Evolutionary conservation across 2,329 filamentous ascomycete species (phyloP), one percentile per base, ranked within the genome.

Genomic region (Botryosphaeria dothidea): DNA sequence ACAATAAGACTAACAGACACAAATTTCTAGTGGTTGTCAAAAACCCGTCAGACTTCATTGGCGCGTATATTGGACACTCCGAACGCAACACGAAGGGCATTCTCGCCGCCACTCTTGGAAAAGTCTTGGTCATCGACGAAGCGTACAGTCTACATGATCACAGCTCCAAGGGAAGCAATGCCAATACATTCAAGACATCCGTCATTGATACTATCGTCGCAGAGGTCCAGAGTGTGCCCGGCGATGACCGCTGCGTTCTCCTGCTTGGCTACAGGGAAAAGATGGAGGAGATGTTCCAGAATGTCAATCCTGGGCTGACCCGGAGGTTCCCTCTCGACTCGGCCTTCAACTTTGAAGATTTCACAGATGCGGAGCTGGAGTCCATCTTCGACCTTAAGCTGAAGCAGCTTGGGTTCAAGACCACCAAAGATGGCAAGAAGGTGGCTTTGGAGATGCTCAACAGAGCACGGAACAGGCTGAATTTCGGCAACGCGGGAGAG

Each of bases 81-180:
- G 91, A 94, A 73, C 80, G 83, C 1, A 86, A 88, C 36, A 93
- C 91, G 0, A 93, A 92, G 68, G 88, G 81, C 0, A 92, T 93
- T 6, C 80, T 94, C 0, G 86, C 85, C 0, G 78, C 87, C 0
- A 87, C 89, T 0, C 68, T 84, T 0, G 91, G 92, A 0, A 94
- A 93, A 68, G 90, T 93, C 0, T 82, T 94, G 0, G 85, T 94
- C 15, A 92, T 94, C 2, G 91, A 94, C 67, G 91, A 95, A 71
- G 91, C 91, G 0, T 93, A 94, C 68, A 86, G 87, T 36, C 80
- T 94, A 0, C n/a, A n/a, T n/a, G n/a, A n/a, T n/a, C 85, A 82
- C 51, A 75, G 79, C 0, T 73, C 74, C 6, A 74, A 71, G 0
- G 70, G 69, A 0, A 58, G 62, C 0, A 67, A 79, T 15, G 72